Base-by-base conservation (phyloP, 2,329 filamentous ascomycete species). In the Incumbomyces lentus region DNA sequence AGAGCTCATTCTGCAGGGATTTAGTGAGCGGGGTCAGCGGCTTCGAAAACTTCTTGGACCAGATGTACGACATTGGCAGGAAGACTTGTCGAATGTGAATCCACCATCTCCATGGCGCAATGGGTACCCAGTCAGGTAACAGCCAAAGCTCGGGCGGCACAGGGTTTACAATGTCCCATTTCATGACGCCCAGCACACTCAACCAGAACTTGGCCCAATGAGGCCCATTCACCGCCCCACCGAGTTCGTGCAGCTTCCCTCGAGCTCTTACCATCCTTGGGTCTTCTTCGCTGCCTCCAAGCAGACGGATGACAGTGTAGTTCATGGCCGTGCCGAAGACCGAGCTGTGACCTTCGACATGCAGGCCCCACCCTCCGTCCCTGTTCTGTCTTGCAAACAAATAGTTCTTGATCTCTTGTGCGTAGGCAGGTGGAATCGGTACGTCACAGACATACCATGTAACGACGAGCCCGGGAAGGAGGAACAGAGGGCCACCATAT, bases 121-220 rank as follows among this genome's bases (percentile, higher is more conserved):
- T 75, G 1, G 89, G 89, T 2, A 87, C 75, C 87, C 87, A 95
- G 63, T 95, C 86, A 0, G 89, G 89, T 2, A 95, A 68, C 34
- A 95, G 72, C 92, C 92, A 98, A 37, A 96, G 64, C 68, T 98
- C 92, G 0, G 92, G 86, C 1, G 92, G 92, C 1, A 92, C 81
- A 1, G 92, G 92, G 58, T 96, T 98, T 56, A 96, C 89, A 49
- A 92, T 81, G 46, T 94, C 87, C 88, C 90, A 98, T 22, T 82
- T 71, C 60, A 81, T 81, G 3, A 96, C 76, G 13, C 88, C 88
- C 50, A 98, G 67, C 2, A 93, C 74, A 33, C 83, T 83, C 39
- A 98, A 74, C 88, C 89, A 95, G 64, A 93, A 93, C 62, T 98
- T 98, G n/a, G 79, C 79, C 92, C 92, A 98, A 62, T 96, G 92